Percentiles rank a stretch among this genome's conserved stretches.
Conservation (phyloP, 1,284 basidiomycete genomes). For the Pterulicium gracile region DNA sequence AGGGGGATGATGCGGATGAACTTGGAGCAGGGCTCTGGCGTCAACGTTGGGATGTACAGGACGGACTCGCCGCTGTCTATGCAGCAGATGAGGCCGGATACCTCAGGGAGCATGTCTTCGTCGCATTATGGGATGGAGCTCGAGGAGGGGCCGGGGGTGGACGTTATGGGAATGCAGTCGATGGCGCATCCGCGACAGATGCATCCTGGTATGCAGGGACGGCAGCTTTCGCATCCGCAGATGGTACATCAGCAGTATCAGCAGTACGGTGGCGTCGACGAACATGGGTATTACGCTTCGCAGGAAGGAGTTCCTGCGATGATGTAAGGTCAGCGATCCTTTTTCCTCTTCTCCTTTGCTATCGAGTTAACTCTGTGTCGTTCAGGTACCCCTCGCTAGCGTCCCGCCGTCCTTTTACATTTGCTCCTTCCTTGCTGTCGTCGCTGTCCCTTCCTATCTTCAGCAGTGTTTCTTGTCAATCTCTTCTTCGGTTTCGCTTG, state of each 20-base stretch:
- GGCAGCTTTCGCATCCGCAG: neutral
- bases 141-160: too few species aligned
- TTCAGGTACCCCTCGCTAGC: neutral
- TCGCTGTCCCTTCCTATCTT: neutral
- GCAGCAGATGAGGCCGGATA: neutral
- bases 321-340: neutral
- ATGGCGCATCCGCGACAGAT: neutral
- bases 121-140: too few species aligned
- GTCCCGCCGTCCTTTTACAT: neutral
- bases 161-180: neutral
- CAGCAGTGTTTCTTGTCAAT: neutral
- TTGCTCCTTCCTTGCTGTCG: neutral
- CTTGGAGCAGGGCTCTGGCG: neutral
- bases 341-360: neutral
- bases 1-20: conserved; percentile 1
- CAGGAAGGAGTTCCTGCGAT: neutral
- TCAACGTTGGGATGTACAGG: conserved; percentile 1
- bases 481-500: neutral
- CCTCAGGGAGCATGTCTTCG: neutral
- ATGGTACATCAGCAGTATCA: neutral
- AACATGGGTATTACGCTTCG: neutral
- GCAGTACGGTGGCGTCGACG: neutral
- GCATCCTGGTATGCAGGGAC: neutral
- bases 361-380: neutral
- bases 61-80: neutral